Conservation (phyloP, 805 yeast genomes). For the Debaryomyces maramus region DNA sequence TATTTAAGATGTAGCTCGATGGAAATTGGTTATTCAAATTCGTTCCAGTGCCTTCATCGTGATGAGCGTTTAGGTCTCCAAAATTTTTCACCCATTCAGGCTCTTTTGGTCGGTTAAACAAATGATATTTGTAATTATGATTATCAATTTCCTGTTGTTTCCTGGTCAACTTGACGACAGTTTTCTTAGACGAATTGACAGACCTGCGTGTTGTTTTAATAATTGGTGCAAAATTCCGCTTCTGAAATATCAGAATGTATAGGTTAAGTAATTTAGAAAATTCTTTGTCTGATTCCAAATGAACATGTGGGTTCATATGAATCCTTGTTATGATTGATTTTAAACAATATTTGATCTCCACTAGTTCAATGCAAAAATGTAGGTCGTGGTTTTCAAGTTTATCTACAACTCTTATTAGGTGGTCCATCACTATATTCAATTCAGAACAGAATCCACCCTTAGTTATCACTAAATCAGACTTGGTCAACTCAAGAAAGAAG, state of each 20-base stretch:
- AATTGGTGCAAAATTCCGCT: neutral
- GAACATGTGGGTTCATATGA: neutral
- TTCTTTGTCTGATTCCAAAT: neutral
- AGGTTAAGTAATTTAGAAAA: neutral
- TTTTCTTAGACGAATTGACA: slow-evolving; percentile 1
- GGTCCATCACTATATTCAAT: neutral
- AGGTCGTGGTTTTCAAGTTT: neutral
- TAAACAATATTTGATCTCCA: neutral
- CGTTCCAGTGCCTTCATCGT: neutral
- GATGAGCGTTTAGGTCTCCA: neutral
- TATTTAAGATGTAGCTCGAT: too few species aligned
- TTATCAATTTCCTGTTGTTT: neutral
- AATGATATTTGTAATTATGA: slow-evolving; percentile 8
- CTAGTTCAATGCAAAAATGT: neutral
- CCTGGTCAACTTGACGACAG: slow-evolving; percentile 4
- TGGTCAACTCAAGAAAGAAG: neutral
- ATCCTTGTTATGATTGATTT: neutral
- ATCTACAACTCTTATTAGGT: neutral
- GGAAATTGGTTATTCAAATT: neutral
- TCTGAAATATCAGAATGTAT: neutral
- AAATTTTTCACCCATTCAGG: slow-evolving; percentile 9
- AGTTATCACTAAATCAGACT: neutral
- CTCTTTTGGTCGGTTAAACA: slow-evolving; percentile 5
- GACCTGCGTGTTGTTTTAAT: neutral
- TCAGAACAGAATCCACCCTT: neutral